These are phyloP conservation scores for Trapa bicornis DNA, from an alignment of 345 rosid genomes.

Conservation along the genomic window DNA sequence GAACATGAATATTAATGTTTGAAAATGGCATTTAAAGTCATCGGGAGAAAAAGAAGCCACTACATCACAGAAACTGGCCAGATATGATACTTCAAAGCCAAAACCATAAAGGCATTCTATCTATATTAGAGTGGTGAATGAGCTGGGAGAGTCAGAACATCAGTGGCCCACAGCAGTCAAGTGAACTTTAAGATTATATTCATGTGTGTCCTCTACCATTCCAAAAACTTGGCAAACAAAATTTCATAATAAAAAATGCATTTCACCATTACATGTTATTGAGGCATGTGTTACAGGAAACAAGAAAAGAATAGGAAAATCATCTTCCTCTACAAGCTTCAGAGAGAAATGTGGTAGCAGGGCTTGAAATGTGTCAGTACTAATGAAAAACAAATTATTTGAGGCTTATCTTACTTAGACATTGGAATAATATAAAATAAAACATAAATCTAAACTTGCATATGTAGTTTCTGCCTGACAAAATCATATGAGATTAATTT, in stretches of 20 bases:
- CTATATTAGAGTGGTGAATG: background rate
- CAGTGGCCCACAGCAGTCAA: background rate
- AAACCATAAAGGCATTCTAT: background rate
- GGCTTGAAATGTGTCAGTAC: background rate
- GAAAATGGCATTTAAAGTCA: background rate
- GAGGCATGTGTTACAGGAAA: background rate
- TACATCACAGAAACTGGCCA: background rate
- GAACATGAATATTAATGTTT: background rate
- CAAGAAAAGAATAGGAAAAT: too few species aligned
- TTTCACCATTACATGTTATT: background rate
- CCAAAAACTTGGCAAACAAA: background rate
- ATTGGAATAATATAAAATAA: background rate
- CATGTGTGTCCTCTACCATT: background rate
- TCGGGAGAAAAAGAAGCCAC: background rate
- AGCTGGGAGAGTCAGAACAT: background rate
- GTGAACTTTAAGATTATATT: background rate
- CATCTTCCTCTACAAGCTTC: too few species aligned
- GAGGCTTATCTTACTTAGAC: background rate
- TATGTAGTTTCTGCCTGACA: background rate
- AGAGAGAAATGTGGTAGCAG: background rate
- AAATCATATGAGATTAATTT: background rate
- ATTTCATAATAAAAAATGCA: background rate
- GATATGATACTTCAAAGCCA: background rate
- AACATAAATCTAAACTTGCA: background rate
- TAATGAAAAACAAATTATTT: background rate